Conservation (phyloP, 345 rosid species). For the Erucastrum elatum region DNA sequence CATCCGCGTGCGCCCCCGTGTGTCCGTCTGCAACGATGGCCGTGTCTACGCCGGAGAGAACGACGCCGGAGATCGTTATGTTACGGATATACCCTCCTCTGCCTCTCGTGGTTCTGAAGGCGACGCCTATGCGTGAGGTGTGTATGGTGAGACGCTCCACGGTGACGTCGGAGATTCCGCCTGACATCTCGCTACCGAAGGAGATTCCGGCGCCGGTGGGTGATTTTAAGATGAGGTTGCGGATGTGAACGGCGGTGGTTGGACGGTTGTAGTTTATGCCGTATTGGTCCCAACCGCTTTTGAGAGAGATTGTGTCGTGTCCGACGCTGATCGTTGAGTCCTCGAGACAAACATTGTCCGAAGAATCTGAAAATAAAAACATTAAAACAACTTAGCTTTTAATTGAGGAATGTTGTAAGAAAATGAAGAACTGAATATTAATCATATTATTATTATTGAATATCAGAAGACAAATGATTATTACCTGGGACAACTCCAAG, state of each 20-base stretch:
- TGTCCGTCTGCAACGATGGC: conserved; percentile 66
- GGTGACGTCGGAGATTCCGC: conserved; percentile 70
- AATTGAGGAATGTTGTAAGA: not conserved
- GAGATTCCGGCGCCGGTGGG: conserved; percentile 73
- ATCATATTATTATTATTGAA: not conserved
- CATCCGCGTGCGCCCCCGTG: conserved; percentile 79
- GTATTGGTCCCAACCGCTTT: conserved; percentile 97
- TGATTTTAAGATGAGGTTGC: conserved; percentile 66
- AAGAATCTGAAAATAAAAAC: conserved; percentile 66
- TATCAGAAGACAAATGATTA: not conserved
- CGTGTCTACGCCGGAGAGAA: conserved; percentile 39
- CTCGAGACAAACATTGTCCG: conserved; percentile 79
- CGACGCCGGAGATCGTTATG: conserved; percentile 53
- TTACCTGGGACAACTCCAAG: conserved; percentile 82
- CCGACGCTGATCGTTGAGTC: conserved; percentile 72
- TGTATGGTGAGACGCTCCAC: conserved; percentile 52
- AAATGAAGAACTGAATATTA: not conserved
- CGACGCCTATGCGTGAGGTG: conserved; percentile 61
- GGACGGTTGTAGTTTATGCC: conserved; percentile 75
- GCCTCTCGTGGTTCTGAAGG: conserved; percentile 73
- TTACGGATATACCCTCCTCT: conserved; percentile 80
- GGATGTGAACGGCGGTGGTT: conserved; percentile 58
- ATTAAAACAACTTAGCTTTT: not conserved
- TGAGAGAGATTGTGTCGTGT: conserved; percentile 71
- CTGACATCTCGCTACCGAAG: conserved; percentile 98